Evolutionary conservation across 1,284 basidiomycete species (phyloP), one percentile per base, ranked within the genome.

Genomic region (Wallemia hederae): DNA sequence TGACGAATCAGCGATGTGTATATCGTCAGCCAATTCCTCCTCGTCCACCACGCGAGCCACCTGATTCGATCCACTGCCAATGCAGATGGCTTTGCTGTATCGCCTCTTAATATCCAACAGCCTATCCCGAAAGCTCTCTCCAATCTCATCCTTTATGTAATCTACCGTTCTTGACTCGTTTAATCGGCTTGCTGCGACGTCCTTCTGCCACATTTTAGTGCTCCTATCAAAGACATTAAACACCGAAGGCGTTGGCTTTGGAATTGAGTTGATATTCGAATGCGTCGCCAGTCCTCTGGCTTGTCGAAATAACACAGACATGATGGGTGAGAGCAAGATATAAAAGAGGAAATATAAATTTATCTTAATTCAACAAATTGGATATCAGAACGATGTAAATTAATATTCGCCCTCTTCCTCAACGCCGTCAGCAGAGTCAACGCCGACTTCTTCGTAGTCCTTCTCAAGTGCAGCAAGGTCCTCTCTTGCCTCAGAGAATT

Each of bases 381-480:
- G 29, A 31, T 31, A 31, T 31, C 29, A 31, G 7, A 31, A 31
- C 29, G 29, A 7, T 27, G 29, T n/a, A n/a, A 27, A 11, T 62
- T 55, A 62, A 59, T 62, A 62, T 62, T 62, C 61, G 2, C 59
- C 27, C 28, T 62, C 61, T 33, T 62, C 61, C 25, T 62, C 61
- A 31, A 59, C 27, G 27, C 29, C 59, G 58, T 62, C 61, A 22
- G 33, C 61, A 55, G 34, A 39, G 31, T 62, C 61, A 27, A 62
- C 58, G n/a, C 61, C 61, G 27, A 62, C 62, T 55, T 62, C 62
- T 33, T 62, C 62, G 29, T 62, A 62, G 27, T 62, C 88, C 74
- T 94, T 92, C 77, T 96, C 91, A 63, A 96, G 80, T 17, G 91
- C 91, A 39, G 91, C 91, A 63, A 96, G 80, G 72, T 96, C 91